Percentiles rank a stretch among this genome's conserved stretches.
phyloP scores from a whole-genome alignment of 2,329 filamentous ascomycete genomes.

The Fusarium sp. region DNA sequence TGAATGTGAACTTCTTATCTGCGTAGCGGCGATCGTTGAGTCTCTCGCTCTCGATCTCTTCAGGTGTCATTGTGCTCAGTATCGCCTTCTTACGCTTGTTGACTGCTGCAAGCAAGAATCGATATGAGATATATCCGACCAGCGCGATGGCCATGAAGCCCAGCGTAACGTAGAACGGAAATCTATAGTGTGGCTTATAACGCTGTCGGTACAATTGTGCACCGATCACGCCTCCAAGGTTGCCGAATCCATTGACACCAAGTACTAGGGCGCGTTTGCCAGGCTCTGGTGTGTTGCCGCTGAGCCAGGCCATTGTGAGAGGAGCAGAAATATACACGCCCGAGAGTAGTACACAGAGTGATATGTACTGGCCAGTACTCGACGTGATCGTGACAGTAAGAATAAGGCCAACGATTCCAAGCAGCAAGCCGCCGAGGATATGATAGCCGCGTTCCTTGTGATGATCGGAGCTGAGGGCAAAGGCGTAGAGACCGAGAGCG shows the following conservation, averaged over 20 bases:
- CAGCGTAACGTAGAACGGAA: conserved; percentile 45
- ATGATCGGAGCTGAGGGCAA: conserved; percentile 45
- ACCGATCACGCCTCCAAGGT: conserved; percentile 45
- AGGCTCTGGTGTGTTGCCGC: conserved; percentile 47
- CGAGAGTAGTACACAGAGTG: conserved; percentile 43
- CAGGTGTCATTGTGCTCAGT: conserved; percentile 37
- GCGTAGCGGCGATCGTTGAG: conserved; percentile 43
- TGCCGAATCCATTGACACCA: conserved; percentile 47
- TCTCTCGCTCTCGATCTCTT: conserved; percentile 44
- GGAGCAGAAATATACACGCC: conserved; percentile 46
- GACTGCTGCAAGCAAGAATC: conserved; percentile 36
- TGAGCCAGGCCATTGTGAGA: conserved; percentile 46
- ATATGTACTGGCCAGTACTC: conserved; percentile 39
- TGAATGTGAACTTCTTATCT: conserved; percentile 47
- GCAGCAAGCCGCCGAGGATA: conserved; percentile 41
- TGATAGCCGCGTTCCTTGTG: conserved; percentile 44
- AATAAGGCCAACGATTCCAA: conserved; percentile 42
- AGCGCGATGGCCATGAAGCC: conserved; percentile 41
- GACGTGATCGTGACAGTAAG: conserved; percentile 43
- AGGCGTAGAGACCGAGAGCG: conserved; percentile 44
- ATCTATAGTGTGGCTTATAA: conserved; percentile 39
- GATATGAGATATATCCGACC: conserved; percentile 41
- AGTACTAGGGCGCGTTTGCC: conserved; percentile 46
- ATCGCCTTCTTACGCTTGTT: conserved; percentile 37
- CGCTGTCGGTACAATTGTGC: conserved; percentile 44